Evolutionary conservation across 257 asterid genomes (phyloP).

Genomic region (Rehmannia glutinosa): DNA sequence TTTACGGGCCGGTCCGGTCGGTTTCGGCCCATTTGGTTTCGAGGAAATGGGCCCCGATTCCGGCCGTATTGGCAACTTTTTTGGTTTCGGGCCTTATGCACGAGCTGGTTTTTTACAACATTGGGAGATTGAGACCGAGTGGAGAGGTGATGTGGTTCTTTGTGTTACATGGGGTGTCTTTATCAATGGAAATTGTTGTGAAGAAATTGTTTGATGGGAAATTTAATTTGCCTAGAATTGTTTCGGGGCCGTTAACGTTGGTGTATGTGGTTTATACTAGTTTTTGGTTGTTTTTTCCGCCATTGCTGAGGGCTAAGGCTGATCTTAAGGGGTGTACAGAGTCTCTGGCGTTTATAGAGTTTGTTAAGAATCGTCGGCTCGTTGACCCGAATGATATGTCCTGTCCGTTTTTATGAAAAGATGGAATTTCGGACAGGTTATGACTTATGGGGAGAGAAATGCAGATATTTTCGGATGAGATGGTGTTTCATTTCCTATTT

Average conservation of each 20-base stretch:
- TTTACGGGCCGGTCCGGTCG: slow-evolving; percentile 29
- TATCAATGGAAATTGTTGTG: slow-evolving; percentile 27
- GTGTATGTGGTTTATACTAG: slow-evolving; percentile 34
- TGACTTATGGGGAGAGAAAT: too few relatives aligned
- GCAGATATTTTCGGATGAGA: too few relatives aligned
- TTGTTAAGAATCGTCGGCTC: slow-evolving; percentile 28
- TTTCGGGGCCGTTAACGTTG: slow-evolving; percentile 36
- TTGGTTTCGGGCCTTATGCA: slow-evolving; percentile 67
- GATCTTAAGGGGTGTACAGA: slow-evolving; percentile 55
- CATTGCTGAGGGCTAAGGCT: slow-evolving; percentile 31
- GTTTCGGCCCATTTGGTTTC: neutral
- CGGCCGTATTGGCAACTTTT: slow-evolving; percentile 35
- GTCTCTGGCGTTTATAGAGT: slow-evolving; percentile 48
- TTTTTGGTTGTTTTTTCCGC: slow-evolving; percentile 57
- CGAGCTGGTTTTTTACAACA: slow-evolving; percentile 45
- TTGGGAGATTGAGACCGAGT: slow-evolving; percentile 40
- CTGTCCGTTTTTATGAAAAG: slow-evolving; percentile 44
- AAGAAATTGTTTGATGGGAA: slow-evolving; percentile 23
- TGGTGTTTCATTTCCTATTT: too few relatives aligned
- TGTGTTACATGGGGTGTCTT: slow-evolving; percentile 37
- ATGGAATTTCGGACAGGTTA: too few relatives aligned
- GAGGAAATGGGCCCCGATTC: slow-evolving; percentile 18
- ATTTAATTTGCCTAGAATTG: slow-evolving; percentile 19
- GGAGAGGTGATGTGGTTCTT: slow-evolving; percentile 43
- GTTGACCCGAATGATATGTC: slow-evolving; percentile 35